These are phyloP conservation scores for Aspergillus bridgeri DNA, from an alignment of 495 filamentous ascomycete genomes.

Conservation along the genomic window DNA sequence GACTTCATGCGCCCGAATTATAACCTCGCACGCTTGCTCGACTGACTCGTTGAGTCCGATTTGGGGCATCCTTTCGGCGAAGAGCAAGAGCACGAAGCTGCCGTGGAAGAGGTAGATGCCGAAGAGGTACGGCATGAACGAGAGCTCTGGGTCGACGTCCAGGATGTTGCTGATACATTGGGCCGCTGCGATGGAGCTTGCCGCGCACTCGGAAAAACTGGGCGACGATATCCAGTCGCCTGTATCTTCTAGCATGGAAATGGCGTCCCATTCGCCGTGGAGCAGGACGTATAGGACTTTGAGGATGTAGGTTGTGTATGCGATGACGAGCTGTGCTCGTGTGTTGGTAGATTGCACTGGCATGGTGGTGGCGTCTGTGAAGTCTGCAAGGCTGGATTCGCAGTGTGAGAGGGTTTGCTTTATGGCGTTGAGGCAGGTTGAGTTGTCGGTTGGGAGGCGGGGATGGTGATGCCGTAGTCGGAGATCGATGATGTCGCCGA, in stretches of 20 bases:
- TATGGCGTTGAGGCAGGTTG: not conserved
- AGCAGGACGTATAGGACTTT: slow-evolving; percentile 57
- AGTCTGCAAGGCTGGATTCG: not conserved
- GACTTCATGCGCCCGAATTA: slow-evolving; percentile 56
- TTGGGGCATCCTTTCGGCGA: slow-evolving; percentile 53
- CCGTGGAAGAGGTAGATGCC: slow-evolving; percentile 60
- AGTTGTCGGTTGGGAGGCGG: slow-evolving; percentile 50
- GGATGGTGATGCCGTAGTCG: slow-evolving; percentile 75
- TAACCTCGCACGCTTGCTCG: slow-evolving; percentile 54
- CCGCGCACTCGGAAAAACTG: slow-evolving; percentile 49
- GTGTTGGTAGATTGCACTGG: not conserved
- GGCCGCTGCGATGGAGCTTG: slow-evolving; percentile 34
- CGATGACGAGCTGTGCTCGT: slow-evolving; percentile 13
- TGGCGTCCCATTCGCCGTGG: slow-evolving; percentile 58
- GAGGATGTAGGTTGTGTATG: slow-evolving; percentile 46
- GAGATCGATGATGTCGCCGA: slow-evolving; percentile 79
- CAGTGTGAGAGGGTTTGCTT: not conserved
- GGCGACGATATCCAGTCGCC: slow-evolving; percentile 57
- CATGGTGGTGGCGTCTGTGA: not conserved
- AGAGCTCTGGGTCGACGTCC: slow-evolving; percentile 52
- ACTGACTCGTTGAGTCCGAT: slow-evolving; percentile 49
- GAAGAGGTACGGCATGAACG: slow-evolving; percentile 61
- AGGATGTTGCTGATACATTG: slow-evolving; percentile 46
- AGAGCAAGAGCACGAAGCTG: slow-evolving; percentile 53
- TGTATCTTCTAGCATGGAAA: slow-evolving; percentile 46